Evolutionary conservation across 2,329 filamentous ascomycete genomes (phyloP), one percentile per base, ranked within the genome.

Genomic region (Talaromyces sp.): DNA sequence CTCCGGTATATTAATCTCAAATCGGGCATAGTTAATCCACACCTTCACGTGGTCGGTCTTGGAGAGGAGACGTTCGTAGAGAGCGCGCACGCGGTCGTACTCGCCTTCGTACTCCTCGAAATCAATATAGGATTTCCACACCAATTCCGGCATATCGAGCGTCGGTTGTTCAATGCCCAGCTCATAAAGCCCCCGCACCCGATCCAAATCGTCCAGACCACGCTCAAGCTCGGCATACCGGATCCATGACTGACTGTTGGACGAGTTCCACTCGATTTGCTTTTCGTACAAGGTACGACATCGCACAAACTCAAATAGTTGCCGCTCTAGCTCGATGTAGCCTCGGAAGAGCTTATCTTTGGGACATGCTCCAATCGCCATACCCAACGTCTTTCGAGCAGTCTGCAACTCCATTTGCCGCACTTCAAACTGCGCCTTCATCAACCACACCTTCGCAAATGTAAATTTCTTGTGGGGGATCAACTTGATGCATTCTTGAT

Each of bases 21-120:
- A 97, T 72, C 95, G 90, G n/a, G 94, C 94, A 75, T 93, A 99
- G 72, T 90, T 93, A 73, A 94, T 96, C 94, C 94, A 99, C 55
- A 99, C 94, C 80, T 97, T 99, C 80, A 97, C 91, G 69, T 99
- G 94, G 67, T 94, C 88, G n/a, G 94, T 96, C 85, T 95, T 97
- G 66, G 90, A 81, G 39, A 99, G 82, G 11, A 99, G 82, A 7
- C 93, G 85, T 77, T 97, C 93, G 75, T 97, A 99, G 40, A 99
- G 79, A 3, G 79, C 77, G 44, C 94, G 83, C 4, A 91, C 91
- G 44, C 86, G 82, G 48, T 91, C 90, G 72, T 93, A 97, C 72
- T 97, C 91, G 66, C 87, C 90, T 72, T 96, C 91, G 65, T 96
- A 91, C 69, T 97, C 93, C 75, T 99, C 94, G 68, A 97, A 97